These are phyloP conservation scores for Arabidopsis suecica DNA, from an alignment of 345 rosid species.

Conservation along the genomic window DNA sequence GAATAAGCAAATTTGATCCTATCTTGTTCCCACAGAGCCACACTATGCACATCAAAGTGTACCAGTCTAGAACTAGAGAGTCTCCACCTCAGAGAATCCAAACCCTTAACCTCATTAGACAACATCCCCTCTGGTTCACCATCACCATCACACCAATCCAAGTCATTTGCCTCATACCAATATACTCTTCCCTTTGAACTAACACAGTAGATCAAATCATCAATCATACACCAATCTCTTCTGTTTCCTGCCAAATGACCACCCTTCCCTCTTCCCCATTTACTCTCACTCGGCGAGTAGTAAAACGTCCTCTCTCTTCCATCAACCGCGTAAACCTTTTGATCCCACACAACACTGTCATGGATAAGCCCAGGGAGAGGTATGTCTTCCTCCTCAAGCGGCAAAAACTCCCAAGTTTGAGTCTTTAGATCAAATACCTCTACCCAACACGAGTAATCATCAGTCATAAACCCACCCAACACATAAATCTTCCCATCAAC, in stretches of 20 bases:
- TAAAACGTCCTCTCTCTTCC: neutral
- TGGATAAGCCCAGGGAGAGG: neutral
- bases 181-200: neutral
- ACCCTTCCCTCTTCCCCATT: neutral
- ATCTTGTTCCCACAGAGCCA: neutral
- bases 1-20: neutral
- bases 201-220: neutral
- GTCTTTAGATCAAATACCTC: neutral
- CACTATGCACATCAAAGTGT: neutral
- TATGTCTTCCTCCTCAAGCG: neutral
- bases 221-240: neutral
- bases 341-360: neutral
- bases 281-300: neutral
- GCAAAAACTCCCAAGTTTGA: neutral
- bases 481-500: neutral
- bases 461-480: neutral
- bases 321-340: constrained; percentile 14
- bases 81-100: neutral
- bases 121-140: neutral
- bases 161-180: neutral
- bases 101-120: neutral
- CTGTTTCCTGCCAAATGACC: neutral
- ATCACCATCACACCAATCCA: neutral
- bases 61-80: neutral
- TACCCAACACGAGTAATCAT: neutral